Conservation (phyloP, 164 flowering plant genomes). For the Cinnamomum chago region DNA sequence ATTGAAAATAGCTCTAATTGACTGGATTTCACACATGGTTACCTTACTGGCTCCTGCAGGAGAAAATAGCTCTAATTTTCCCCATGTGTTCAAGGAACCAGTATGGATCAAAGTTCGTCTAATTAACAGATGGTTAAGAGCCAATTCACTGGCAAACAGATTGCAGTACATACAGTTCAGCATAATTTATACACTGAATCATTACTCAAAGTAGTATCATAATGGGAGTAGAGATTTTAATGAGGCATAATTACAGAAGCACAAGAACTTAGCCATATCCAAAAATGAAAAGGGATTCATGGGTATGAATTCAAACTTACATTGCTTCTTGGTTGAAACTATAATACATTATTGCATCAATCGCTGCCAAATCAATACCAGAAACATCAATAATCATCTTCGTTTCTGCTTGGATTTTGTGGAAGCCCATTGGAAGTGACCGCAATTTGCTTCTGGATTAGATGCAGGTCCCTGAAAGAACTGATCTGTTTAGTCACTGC, state of each 20-base stretch:
- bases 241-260: background rate
- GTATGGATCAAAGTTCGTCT: too few species aligned
- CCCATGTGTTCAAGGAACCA: background rate
- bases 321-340: background rate
- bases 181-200: too few species aligned
- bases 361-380: background rate
- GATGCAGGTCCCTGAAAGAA: constrained; percentile 81
- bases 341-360: background rate
- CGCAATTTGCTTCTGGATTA: constrained; percentile 87
- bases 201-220: too few species aligned
- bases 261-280: background rate
- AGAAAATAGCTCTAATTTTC: too few species aligned
- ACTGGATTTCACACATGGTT: too few species aligned
- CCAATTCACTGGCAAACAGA: background rate
- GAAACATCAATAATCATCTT: constrained; percentile 12
- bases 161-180: background rate
- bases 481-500: background rate
- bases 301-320: background rate
- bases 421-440: constrained; percentile 80
- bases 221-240: too few species aligned
- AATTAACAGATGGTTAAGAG: background rate
- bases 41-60: too few species aligned
- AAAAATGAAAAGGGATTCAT: background rate
- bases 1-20: too few species aligned
- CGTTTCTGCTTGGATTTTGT: constrained; percentile 42